Conservation (phyloP, 2,329 filamentous ascomycete species). For the Penicillium sp. region DNA sequence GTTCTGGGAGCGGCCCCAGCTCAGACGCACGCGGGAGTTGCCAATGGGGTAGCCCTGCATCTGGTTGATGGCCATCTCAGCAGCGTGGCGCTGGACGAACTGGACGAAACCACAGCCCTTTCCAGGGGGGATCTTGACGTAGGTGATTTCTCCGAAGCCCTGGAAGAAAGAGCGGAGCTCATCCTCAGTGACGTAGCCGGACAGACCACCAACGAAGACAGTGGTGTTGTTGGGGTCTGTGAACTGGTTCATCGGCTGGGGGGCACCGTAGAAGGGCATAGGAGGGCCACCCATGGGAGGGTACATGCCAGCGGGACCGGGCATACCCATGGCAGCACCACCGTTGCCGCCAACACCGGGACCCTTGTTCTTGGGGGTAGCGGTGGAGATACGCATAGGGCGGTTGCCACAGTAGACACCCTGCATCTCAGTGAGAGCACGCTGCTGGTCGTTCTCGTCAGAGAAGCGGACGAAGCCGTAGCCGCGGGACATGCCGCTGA, state of each 20-base stretch:
- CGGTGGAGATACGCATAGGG: conserved; percentile 97
- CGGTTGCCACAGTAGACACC: conserved; percentile 98
- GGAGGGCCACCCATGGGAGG: conserved; percentile 65
- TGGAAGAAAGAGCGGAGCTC: conserved; percentile 99
- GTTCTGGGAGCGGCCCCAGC: conserved; percentile 98
- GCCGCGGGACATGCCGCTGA: conserved; percentile 93
- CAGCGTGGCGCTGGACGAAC: conserved; percentile 96
- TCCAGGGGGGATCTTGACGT: conserved; percentile 98
- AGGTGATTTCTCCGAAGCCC: conserved; percentile 98
- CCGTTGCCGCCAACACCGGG: conserved; percentile 53
- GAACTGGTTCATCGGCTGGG: conserved; percentile 97
- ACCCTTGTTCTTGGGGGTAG: conserved; percentile 86
- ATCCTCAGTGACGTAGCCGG: conserved; percentile 97
- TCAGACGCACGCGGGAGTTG: conserved; percentile 94
- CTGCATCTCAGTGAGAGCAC: conserved; percentile 95
- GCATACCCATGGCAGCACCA: conserved; percentile 51
- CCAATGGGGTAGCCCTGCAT: conserved; percentile 99
- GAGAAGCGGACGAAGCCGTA: conserved; percentile 98
- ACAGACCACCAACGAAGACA: conserved; percentile 94
- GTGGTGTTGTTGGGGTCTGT: conserved; percentile 99
- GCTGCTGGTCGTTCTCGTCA: conserved; percentile 92
- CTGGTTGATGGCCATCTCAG: conserved; percentile 99
- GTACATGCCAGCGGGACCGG: conserved; percentile 61
- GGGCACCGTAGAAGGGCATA: conserved; percentile 62
- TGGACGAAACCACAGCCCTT: conserved; percentile 99